Base-by-base conservation (phyloP, 2,329 filamentous ascomycete genomes). In the Nemania serpens region DNA sequence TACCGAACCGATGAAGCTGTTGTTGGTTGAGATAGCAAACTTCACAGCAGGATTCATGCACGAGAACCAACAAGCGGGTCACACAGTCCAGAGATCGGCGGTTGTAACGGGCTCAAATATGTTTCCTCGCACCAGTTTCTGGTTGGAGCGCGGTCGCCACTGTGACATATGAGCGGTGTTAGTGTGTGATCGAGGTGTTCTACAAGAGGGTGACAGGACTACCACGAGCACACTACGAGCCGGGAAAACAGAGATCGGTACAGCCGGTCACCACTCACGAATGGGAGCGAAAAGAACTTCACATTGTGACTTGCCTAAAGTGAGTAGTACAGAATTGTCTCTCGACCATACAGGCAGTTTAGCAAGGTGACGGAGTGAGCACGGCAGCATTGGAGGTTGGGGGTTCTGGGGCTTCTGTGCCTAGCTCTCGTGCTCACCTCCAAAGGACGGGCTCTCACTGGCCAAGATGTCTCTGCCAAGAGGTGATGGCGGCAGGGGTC, bases 281-380 rank as follows among this genome's bases (percentile, higher is more conserved):
- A 48, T 46, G 22, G 43, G 43, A 46, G 43, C 18, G 22, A 43
- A 36, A 13, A 34, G 20, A 48, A 18, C 34, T 48, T 36, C 48
- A 37, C 52, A 63, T 63, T 59, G 55, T 52, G 55, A 62, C 56
- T 59, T 59, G 60, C 56, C 56, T 55, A 59, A 62, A 62, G 50
- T n/a, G 55, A 50, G 52, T 55, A 57, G 54, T 12, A 55, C 55
- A 46, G 50, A 10, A 49, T 25, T 33, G 6, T 33, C 39, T 25
- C 45, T 53, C 25, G 48, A 53, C 42, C 53, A 47, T 52, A 46
- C 41, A 54, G 36, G 36, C n/a, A 22, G 36, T 50, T n/a, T 15
- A 33, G 43, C 37, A 41, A 48, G 55, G 55, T 54, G 58, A 59
- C 45, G 13, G 43, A 43, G 57, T 22, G 22, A 34, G 37, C 41